Conservation (phyloP, 768 basidiomycete genomes). For the Clathrus columnatus region DNA sequence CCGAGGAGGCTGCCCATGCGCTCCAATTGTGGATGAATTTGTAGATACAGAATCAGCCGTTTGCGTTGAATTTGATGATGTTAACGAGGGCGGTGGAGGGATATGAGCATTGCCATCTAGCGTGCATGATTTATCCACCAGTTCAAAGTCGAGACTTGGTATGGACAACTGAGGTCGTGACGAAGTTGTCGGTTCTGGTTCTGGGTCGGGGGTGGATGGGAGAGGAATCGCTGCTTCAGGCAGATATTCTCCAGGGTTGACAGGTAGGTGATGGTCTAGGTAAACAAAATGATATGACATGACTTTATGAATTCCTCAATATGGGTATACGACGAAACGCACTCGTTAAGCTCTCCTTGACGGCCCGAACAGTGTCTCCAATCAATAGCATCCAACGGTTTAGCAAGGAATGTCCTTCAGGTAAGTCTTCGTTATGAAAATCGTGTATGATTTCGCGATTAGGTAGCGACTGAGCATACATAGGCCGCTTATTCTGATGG, state of each 20-base stretch:
- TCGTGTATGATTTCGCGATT: neutral
- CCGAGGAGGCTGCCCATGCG: neutral
- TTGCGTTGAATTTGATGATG: neutral
- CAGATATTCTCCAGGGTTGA: neutral
- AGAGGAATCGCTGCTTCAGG: neutral
- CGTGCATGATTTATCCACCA: neutral
- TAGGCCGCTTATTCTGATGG: constrained; percentile 7
- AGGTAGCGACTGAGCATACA: constrained; percentile 9
- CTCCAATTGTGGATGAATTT: neutral
- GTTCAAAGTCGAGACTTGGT: neutral
- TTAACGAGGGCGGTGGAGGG: neutral
- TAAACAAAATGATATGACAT: neutral
- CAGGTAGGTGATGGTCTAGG: too few species aligned
- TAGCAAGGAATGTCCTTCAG: constrained; percentile 6
- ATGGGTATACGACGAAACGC: neutral
- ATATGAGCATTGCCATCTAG: neutral
- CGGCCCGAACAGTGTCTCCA: constrained; percentile 4
- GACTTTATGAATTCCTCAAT: neutral
- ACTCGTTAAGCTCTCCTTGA: neutral
- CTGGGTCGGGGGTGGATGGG: neutral
- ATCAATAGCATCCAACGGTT: constrained; percentile 4
- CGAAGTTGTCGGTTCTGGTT: neutral
- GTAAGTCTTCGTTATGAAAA: neutral
- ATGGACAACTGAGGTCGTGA: neutral
- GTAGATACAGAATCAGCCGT: neutral